Base-by-base conservation (phyloP, 495 filamentous ascomycete species). In the Paragyromitra xinjiangensis region DNA sequence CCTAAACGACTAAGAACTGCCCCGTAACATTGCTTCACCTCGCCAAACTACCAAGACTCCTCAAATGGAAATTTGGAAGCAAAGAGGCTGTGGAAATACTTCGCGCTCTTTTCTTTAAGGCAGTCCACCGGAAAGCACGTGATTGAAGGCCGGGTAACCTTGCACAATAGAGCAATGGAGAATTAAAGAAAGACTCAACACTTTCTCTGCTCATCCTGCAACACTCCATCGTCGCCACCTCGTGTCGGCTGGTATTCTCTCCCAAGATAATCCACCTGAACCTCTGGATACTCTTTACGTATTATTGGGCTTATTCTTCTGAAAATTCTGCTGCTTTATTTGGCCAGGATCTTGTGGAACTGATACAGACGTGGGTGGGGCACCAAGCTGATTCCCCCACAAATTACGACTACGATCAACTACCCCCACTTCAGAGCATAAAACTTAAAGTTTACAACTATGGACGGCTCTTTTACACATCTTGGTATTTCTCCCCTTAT, bases 381-480 rank as follows among this genome's bases (percentile, higher is more conserved):
- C 74, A 73, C 40, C 24, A 77, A 73, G 61, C 61, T 64, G 69
- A 66, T 65, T 66, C 59, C 73, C 72, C 61, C 73, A 77, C 73
- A 73, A 73, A 73, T 45, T 61, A 50, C 58, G 67, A 56, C 67
- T 42, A 59, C 68, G 26, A n/a, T 51, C 68, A 77, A 24, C 73
- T 66, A 51, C 40, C 74, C 73, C 68, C 74, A 73, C 59, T 26
- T 72, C 29, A 22, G 40, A 42, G n/a, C 9, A 62, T 39, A 66
- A 58, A 71, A 65, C 19, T n/a, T 26, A 19, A 3, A 61, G 26
- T 48, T 64, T 44, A 26, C 69, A 73, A 37, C 56, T 70, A 94
- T 94, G 92, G 92, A 94, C 83, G 92, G 91, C 81, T 92, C 92
- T 69, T 95, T 95, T 81, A 95, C 91, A 68, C 91, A 95, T 81